Conservation (phyloP, 2,329 filamentous ascomycete species). For the Fusarium chuoi region DNA sequence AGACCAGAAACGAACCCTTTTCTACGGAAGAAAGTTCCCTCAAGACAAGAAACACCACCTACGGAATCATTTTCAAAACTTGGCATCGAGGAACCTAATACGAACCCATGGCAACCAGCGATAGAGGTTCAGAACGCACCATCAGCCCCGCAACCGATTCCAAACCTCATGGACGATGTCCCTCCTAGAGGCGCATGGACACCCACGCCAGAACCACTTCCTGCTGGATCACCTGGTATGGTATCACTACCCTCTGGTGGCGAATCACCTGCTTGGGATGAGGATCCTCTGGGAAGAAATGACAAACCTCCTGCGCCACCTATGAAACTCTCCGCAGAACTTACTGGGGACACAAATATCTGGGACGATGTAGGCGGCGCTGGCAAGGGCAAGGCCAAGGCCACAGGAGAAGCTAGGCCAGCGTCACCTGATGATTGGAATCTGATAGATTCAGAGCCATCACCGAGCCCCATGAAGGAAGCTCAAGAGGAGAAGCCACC, state of each 20-base stretch:
- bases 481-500: conserved; percentile 44
- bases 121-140: conserved; percentile 38
- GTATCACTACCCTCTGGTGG: conserved; percentile 53
- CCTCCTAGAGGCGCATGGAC: conserved; percentile 46
- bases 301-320: conserved; percentile 38
- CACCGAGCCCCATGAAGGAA: conserved; percentile 29
- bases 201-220: conserved; percentile 43
- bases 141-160: conserved; percentile 15
- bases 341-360: conserved; percentile 56
- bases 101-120: conserved; percentile 49
- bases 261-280: conserved; percentile 54
- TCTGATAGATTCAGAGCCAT: conserved; percentile 58
- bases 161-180: conserved; percentile 37
- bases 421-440: conserved; percentile 60
- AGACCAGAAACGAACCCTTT: conserved; percentile 64
- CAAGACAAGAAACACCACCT: conserved; percentile 42
- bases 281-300: conserved; percentile 44
- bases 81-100: conserved; percentile 54
- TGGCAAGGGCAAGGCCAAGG: conserved; percentile 57
- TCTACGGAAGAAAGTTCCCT: conserved; percentile 57
- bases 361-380: conserved; percentile 60
- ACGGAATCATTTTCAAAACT: conserved; percentile 56
- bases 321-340: conserved; percentile 47
- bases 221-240: conserved; percentile 47
- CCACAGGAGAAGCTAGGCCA: conserved; percentile 33